Evolutionary conservation across 2,329 filamentous ascomycete species (phyloP).

Genomic region (Aspergillus intermedius): DNA sequence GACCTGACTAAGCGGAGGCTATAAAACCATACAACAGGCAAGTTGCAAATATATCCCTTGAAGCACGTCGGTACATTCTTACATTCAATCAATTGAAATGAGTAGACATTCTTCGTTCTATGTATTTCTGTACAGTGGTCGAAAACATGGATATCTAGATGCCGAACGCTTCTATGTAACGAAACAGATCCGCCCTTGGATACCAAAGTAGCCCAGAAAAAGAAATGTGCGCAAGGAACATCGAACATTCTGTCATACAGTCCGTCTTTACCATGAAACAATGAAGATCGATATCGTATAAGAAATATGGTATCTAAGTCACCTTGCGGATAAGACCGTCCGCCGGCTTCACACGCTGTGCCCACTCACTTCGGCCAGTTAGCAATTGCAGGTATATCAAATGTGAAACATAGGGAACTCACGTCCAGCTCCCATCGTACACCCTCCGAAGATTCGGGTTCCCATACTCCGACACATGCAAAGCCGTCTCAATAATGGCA

Average conservation of each 20-base stretch:
- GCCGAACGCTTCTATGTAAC: no score
- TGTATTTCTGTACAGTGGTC: neutral
- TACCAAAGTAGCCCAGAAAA: neutral
- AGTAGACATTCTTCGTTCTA: neutral
- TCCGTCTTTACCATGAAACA: neutral
- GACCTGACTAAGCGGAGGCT: neutral
- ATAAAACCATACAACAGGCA: no score
- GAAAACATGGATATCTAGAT: no score
- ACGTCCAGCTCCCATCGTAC: constrained; percentile 98
- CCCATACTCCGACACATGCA: constrained; percentile 71
- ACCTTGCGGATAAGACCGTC: constrained; percentile 42
- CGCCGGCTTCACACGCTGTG: constrained; percentile 41
- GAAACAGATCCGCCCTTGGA: neutral
- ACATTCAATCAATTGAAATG: neutral
- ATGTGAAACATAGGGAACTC: constrained; percentile 41
- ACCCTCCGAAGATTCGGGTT: constrained; percentile 61
- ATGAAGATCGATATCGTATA: no score
- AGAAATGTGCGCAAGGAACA: neutral
- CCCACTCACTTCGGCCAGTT: constrained; percentile 40
- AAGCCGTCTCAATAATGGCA: constrained; percentile 78
- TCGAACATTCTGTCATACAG: neutral
- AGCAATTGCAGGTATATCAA: neutral
- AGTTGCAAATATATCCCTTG: neutral
- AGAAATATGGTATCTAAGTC: constrained; percentile 7
- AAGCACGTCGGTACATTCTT: neutral